Evolutionary conservation across 1,139 yeast genomes (phyloP), one percentile per base, ranked within the genome.

Genomic region (Nakaseomyces uthaithaninus): DNA sequence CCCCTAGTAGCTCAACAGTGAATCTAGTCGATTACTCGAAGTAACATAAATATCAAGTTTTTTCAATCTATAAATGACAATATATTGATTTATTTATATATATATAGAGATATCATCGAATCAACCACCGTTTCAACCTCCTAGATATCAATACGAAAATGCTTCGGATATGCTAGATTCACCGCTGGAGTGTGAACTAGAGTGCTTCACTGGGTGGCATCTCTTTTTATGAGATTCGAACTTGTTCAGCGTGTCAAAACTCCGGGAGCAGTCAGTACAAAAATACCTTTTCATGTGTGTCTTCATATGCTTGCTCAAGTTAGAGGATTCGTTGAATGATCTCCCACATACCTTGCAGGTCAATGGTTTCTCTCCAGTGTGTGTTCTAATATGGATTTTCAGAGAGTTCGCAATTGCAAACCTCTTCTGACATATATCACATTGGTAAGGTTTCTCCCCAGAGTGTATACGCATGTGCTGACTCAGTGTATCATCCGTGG

Each of bases 301-400:
- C 54, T 75, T 81, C 79, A 85, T 74, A 59, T 91, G 98, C 55
- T 91, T 91, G 18, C 86, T 80, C 51, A 89, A 67, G 57, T 91
- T 89, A 12, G 94, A 82, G 35, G 91, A 78, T 58, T 91, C 97
- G 45, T 93, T 80, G 55, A 91, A 91, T 40, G 86, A 65, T 60
- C 85, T 86, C 18, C 76, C 80, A 59, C 98, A 91, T 0, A 86
- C 83, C 49, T 78, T 80, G 61, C 98, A 91, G 33, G 62, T 66
- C 49, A 87, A 68, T 1, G 97, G 97, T 59, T 84, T 85, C 47
- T 83, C 96, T 4, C 97, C 98, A 0, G 95, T 84, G 57, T 91
- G 98, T 1, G 77, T 79, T 41, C 98, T 67, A 54, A 74, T 58
- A 64, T 91, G 98, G 7, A 75, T 75, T 11, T 72, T 67, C 24